Evolutionary conservation across 164 flowering plant genomes (phyloP), one percentile per base, ranked within the genome.

Genomic region (Macadamia tetraphylla): DNA sequence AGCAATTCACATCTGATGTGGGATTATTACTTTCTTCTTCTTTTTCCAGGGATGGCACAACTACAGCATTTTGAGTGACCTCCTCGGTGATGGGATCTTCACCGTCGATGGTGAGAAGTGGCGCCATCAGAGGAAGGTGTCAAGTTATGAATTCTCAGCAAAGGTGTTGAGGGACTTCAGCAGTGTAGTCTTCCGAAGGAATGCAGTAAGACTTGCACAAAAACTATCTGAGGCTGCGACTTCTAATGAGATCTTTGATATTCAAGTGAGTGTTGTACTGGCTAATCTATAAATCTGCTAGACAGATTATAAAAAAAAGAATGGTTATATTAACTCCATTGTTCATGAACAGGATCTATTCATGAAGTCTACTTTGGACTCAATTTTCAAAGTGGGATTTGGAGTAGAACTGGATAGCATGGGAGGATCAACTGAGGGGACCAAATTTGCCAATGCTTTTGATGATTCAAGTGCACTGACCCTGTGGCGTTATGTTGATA

Each of bases 291-390:
- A 43, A 43, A 6, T 43, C 48, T 5, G 48, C 48, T 43, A 43
- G 0, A 43, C 7, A 43, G 48, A 9, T 43, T 5, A 5, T 43
- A 43, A 43, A 43, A 43, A 5, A 43, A 5, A 43, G 6, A 9
- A 6, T 43, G 48, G 9, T 6, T 43, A 43, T 43, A 46, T 46
- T 46, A 46, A 46, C 51, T 46, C 51, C 40, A 23, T 18, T 6
- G n/a, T 44, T 57, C 15, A 8, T 2, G 32, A 60, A 62, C 73
- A 91, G 94, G 90, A 85, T 58, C 73, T 88, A 44, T 83, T 87
- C 15, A 86, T 87, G 94, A 87, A 80, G 68, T 77, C 88, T 8
- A 84, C 88, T 9, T 56, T 91, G 64, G 97, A 91, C 69, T 91
- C 97, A 0, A 84, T 91, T 57, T 87, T 85, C 79, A 80, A 79